A percentile compares a stretch with the other conserved stretches of the same genome.
Conservation (phyloP, 345 rosid species). For the Salix suchowensis region DNA sequence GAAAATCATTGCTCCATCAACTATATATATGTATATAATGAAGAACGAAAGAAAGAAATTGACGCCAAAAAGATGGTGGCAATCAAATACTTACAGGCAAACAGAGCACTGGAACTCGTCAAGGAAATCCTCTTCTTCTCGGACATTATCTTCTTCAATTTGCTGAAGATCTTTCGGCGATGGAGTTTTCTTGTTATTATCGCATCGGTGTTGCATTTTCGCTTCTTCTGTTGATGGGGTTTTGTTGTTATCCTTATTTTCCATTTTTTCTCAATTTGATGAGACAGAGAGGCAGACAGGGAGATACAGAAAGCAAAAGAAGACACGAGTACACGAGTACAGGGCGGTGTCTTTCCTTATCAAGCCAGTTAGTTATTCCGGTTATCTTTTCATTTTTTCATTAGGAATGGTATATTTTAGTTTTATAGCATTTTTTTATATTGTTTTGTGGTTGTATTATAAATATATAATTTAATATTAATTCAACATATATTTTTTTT, state of each 20-base stretch:
- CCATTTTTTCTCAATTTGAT: neutral
- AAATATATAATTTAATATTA: too few relatives aligned
- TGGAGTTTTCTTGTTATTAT: neutral
- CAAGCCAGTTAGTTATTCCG: neutral
- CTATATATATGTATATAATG: neutral
- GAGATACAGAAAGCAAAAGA: neutral
- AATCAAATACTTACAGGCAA: conserved; percentile 7
- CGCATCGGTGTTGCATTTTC: neutral
- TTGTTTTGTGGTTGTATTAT: too few relatives aligned
- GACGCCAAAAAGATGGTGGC: neutral
- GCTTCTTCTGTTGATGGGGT: neutral
- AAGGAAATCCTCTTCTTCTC: conserved; percentile 3
- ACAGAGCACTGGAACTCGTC: conserved; percentile 2
- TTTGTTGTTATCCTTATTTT: neutral
- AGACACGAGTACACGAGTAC: neutral
- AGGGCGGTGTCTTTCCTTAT: neutral
- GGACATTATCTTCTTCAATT: neutral
- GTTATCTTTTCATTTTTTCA: too few relatives aligned
- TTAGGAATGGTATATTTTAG: too few relatives aligned
- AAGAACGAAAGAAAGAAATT: neutral
- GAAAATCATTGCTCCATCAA: neutral
- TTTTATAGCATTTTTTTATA: too few relatives aligned
- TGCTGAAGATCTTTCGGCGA: neutral
- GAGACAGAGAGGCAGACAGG: neutral
- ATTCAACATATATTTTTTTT: too few relatives aligned